Conservation (phyloP, 1,284 basidiomycete genomes). For the Puccinia brachypodii region DNA sequence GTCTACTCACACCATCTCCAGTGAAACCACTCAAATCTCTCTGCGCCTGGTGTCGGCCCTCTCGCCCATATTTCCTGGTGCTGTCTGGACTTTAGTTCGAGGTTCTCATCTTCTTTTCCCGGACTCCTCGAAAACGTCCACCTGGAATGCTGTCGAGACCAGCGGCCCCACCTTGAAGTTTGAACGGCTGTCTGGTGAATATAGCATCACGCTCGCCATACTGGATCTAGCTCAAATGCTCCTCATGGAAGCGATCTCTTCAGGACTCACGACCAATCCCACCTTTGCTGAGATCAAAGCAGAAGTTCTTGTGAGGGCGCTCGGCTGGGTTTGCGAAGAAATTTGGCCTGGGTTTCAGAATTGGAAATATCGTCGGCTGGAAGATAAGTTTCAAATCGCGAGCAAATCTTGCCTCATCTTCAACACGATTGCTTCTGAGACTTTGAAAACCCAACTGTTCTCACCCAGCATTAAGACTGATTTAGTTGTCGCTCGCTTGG, state of each 20-base stretch:
- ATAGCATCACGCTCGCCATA: constrained; percentile 44
- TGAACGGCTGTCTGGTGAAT: constrained; percentile 38
- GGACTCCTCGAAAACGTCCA: constrained; percentile 19
- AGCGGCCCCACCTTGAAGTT: constrained; percentile 25
- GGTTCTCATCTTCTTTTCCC: constrained; percentile 44
- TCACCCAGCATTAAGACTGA: constrained; percentile 25
- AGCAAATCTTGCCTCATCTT: constrained; percentile 35
- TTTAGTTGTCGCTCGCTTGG: constrained; percentile 15
- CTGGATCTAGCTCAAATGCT: constrained; percentile 41
- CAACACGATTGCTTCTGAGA: constrained; percentile 33
- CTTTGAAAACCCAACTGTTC: constrained; percentile 38
- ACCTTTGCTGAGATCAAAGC: constrained; percentile 43
- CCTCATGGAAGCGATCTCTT: constrained; percentile 31
- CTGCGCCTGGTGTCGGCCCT: constrained; percentile 41
- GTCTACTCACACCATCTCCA: constrained; percentile 13
- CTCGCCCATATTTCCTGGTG: constrained; percentile 41
- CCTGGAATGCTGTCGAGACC: constrained; percentile 17
- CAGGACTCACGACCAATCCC: constrained; percentile 31
- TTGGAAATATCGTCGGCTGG: constrained; percentile 46
- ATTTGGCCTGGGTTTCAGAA: constrained; percentile 48
- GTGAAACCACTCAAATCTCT: constrained; percentile 31
- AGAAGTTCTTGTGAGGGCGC: constrained; percentile 35
- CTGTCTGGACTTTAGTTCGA: constrained; percentile 43
- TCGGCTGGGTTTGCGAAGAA: constrained; percentile 45
- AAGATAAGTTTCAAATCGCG: constrained; percentile 43